phyloP scores from a whole-genome alignment of 2,329 filamentous ascomycete genomes.

The Nigrograna mackinnonii region DNA sequence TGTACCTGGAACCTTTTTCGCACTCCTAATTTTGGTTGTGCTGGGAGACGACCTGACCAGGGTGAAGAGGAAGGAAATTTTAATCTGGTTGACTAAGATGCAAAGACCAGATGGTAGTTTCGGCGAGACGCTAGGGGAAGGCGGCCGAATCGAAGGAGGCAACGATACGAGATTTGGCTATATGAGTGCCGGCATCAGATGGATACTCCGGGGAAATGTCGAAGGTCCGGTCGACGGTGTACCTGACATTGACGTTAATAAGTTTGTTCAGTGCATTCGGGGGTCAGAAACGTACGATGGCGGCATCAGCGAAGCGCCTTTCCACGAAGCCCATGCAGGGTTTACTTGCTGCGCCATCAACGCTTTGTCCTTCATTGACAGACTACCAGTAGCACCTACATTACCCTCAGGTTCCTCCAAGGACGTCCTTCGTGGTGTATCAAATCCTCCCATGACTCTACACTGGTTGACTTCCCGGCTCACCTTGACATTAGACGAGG shows the following conservation, averaged over 20 bases:
- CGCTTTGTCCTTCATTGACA: conserved; percentile 75
- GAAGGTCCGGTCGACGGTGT: conserved; percentile 58
- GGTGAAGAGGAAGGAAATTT: conserved; percentile 68
- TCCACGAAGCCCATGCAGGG: conserved; percentile 85
- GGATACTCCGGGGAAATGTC: conserved; percentile 71
- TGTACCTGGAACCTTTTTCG: conserved; percentile 87
- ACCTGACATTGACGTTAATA: conserved; percentile 75
- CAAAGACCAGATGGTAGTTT: conserved; percentile 90
- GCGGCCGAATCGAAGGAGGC: conserved; percentile 70
- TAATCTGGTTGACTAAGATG: conserved; percentile 74
- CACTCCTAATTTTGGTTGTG: conserved; percentile 72
- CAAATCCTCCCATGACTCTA: conserved; percentile 42
- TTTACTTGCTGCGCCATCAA: conserved; percentile 89
- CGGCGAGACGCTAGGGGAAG: conserved; percentile 74
- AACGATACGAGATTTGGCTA: conserved; percentile 88
- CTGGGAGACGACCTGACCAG: conserved; percentile 63
- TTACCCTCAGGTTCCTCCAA: conserved; percentile 22
- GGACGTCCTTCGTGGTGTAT: conserved; percentile 34
- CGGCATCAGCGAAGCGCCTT: conserved; percentile 76
- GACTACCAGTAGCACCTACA: conserved; percentile 52
- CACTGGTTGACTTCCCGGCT: conserved; percentile 54
- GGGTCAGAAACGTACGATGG: conserved; percentile 77
- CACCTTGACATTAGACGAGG: conserved; percentile 47
- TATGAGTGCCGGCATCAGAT: conserved; percentile 78
- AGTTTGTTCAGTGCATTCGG: conserved; percentile 71